Evolutionary conservation across 23 red algal species (phyloP).

Genomic region (Gracilaria caudata): DNA sequence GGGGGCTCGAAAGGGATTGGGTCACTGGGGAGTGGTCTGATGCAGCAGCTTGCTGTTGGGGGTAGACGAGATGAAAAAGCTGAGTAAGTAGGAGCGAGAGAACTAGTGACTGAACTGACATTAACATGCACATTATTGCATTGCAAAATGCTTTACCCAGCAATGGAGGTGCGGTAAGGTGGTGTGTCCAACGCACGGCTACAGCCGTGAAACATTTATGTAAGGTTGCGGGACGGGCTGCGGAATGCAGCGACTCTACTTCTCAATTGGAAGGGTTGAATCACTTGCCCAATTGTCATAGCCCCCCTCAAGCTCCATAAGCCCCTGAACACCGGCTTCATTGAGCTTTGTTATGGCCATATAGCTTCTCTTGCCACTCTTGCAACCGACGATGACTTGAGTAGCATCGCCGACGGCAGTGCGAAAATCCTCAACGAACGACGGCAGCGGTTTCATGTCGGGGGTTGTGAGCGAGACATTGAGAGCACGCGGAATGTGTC

Average conservation of each 20-base stretch:
- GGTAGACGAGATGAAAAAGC: conserved; percentile 8
- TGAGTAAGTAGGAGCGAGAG: conserved; percentile 7
- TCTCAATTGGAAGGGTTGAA: conserved; percentile 22
- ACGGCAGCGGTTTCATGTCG: conserved; percentile 29
- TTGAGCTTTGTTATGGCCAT: conserved; percentile 9
- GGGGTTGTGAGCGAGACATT: conserved; percentile 26
- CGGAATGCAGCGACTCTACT: neutral
- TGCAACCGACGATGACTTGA: conserved; percentile 32
- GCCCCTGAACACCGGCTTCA: conserved; percentile 7
- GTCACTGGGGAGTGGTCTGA: conserved; percentile 15
- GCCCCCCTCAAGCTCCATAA: conserved; percentile 33
- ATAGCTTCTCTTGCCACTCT: conserved; percentile 38
- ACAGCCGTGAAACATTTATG: neutral
- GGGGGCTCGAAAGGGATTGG: neutral
- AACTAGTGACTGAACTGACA: conserved; percentile 20
- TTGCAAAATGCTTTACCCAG: neutral
- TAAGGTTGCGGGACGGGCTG: neutral
- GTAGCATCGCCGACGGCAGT: conserved; percentile 3
- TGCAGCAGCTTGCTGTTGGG: conserved; percentile 10
- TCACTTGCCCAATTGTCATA: conserved; percentile 16
- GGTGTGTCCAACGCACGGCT: neutral
- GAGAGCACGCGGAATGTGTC: conserved; percentile 15
- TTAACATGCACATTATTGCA: conserved; percentile 27
- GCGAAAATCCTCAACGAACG: conserved; percentile 32
- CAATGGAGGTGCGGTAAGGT: neutral